phyloP scores from a whole-genome alignment of 305 asterid species.

The Coffea humblotiana region DNA sequence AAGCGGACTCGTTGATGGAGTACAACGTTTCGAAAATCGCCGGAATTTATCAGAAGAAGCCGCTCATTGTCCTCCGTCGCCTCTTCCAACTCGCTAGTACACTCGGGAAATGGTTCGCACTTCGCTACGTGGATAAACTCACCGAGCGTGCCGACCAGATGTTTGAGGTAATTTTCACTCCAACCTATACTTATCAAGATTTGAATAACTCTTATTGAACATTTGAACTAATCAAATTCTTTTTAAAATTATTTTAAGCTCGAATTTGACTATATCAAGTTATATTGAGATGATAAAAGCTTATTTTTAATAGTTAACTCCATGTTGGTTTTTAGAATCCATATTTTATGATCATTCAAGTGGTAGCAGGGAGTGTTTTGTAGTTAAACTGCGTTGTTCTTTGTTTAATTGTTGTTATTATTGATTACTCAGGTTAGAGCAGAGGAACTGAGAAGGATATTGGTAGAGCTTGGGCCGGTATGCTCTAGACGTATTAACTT shows the following conservation, averaged over 20 bases:
- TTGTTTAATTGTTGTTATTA: constrained; percentile 7
- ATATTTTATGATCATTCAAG: neutral
- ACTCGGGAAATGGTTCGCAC: constrained; percentile 91
- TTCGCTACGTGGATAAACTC: constrained; percentile 64
- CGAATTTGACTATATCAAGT: neutral
- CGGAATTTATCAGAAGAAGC: constrained; percentile 70
- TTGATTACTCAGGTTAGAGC: constrained; percentile 67
- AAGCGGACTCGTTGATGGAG: constrained; percentile 73
- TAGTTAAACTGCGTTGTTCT: neutral
- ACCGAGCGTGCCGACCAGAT: constrained; percentile 69
- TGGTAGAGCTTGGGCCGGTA: constrained; percentile 97
- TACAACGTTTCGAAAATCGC: constrained; percentile 55
- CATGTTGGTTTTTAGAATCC: neutral
- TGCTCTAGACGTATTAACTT: neutral
- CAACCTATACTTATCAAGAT: neutral
- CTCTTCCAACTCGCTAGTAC: constrained; percentile 72
- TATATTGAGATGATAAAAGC: neutral
- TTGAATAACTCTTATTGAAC: neutral
- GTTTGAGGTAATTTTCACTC: constrained; percentile 59
- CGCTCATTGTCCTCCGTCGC: constrained; percentile 70
- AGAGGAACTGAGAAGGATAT: constrained; percentile 75
- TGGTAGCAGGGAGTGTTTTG: neutral
- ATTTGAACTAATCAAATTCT: neutral
- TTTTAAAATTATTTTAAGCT: neutral
- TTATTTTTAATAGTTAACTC: neutral